These are phyloP conservation scores for Omphalotus guepiniiformis DNA, from an alignment of 768 basidiomycete species.

Conservation along the genomic window DNA sequence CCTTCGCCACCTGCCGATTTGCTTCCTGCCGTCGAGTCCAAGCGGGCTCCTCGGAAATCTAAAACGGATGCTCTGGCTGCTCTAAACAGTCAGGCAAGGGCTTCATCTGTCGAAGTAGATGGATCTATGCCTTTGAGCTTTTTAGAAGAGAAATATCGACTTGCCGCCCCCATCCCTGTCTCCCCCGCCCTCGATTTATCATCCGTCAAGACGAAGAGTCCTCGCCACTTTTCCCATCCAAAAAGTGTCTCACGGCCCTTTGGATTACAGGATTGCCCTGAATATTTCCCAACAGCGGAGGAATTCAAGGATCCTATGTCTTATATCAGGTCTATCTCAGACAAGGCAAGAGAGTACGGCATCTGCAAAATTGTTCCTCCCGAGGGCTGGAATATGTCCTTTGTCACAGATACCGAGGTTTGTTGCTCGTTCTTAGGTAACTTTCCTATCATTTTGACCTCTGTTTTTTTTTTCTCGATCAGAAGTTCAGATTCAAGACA, in stretches of 20 bases:
- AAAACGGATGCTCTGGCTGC: constrained; percentile 86
- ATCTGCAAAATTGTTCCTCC: constrained; percentile 98
- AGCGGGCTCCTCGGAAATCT: constrained; percentile 83
- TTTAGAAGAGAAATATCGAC: constrained; percentile 44
- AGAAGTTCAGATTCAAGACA: constrained; percentile 95
- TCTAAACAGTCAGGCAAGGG: constrained; percentile 61
- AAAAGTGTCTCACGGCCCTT: constrained; percentile 64
- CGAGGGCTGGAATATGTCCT: constrained; percentile 91
- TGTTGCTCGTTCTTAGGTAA: constrained; percentile 23
- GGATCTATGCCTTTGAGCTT: constrained; percentile 46
- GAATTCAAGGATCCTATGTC: constrained; percentile 94
- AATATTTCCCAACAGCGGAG: constrained; percentile 82
- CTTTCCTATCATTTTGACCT: constrained; percentile 40
- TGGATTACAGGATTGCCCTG: constrained; percentile 84
- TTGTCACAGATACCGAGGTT: constrained; percentile 92
- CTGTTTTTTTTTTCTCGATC: constrained; percentile 13
- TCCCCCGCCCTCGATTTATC: constrained; percentile 61
- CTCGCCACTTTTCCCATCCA: constrained; percentile 35
- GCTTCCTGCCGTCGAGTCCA: constrained; percentile 41
- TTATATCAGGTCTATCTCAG: constrained; percentile 82
- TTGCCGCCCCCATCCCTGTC: constrained; percentile 57
- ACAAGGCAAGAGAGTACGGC: constrained; percentile 69
- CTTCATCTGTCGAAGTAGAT: constrained; percentile 50
- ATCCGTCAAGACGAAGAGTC: constrained; percentile 64
- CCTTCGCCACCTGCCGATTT: constrained; percentile 28